Evolutionary conservation across 768 basidiomycete species (phyloP), one percentile per base, ranked within the genome.

Genomic region (Mycena olivaceomarginata): DNA sequence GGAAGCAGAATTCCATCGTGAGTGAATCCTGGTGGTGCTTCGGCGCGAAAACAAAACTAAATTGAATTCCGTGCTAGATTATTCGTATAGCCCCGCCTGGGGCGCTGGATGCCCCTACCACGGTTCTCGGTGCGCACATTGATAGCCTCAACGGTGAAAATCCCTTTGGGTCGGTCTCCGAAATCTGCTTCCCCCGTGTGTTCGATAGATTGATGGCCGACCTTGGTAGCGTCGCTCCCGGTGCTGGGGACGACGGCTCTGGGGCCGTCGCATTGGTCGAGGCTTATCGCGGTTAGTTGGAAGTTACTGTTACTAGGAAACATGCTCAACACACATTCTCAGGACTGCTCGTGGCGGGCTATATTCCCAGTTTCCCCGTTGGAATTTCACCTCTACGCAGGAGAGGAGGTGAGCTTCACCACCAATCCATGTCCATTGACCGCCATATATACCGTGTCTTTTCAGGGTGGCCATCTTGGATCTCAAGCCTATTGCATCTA

Each of bases 401-500:
- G 79, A 22, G 85, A 85, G 25, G 80, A 80, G 70, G 75, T 72
- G 18, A 64, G 67, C 15, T 12, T 20, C 2, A 43, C 43, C 51
- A 5, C 22, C 56, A 57, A 37, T 25, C 25, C 18, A 65, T 62
- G 12, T n/a, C 48, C 6, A 31, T 11, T 5, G 22, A 12, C 22
- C 22, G 10, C 8, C n/a, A 22, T 5, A 25, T 31, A 16, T 5
- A 12, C 12, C 13, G 18, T 18, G 18, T 12, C 15, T 18, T 40
- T 40, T 15, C 18, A 82, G 66, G 81, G 81, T 45, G 85, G 84
- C 20, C 79, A 83, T 15, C 77, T 83, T 11, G 88, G 88, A n/a
- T 86, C 86, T 53, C 86, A 87, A 72, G 89, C 88, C 88, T 16
- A 79, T 90, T 59, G 88, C 85, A 18, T 82, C 85, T 41, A 79